These are phyloP conservation scores for Yamadazyma phyllophila DNA, from an alignment of 805 yeast species.

Conservation along the genomic window DNA sequence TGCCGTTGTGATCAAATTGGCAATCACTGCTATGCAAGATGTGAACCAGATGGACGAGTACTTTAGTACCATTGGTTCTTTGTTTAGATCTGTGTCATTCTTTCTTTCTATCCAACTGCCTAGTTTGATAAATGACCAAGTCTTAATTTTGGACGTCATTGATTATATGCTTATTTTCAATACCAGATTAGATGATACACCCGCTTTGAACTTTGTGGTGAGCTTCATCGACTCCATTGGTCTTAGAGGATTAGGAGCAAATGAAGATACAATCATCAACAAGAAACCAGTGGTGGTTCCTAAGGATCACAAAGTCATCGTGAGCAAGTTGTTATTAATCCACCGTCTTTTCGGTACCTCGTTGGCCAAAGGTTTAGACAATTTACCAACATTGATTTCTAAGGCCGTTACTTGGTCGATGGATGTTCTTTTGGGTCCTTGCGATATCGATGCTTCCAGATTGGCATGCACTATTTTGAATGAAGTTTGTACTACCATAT, in stretches of 20 bases:
- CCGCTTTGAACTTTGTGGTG: constrained; percentile 41
- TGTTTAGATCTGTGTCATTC: constrained; percentile 36
- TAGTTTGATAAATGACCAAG: constrained; percentile 57
- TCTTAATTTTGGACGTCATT: constrained; percentile 56
- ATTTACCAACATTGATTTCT: constrained; percentile 41
- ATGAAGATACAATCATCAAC: constrained; percentile 28
- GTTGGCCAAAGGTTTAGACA: constrained; percentile 23
- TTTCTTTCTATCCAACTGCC: constrained; percentile 51
- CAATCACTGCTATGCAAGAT: constrained; percentile 24
- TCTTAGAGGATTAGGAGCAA: constrained; percentile 51
- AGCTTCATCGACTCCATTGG: constrained; percentile 54
- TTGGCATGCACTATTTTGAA: constrained; percentile 60
- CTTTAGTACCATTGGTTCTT: constrained; percentile 30
- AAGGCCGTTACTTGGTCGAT: constrained; percentile 55
- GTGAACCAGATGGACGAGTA: constrained; percentile 14
- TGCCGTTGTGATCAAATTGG: constrained; percentile 47
- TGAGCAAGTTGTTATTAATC: constrained; percentile 59
- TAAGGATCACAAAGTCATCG: constrained; percentile 54
- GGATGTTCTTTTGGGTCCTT: constrained; percentile 51
- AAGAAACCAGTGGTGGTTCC: constrained; percentile 21
- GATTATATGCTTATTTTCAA: constrained; percentile 53
- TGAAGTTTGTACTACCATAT: constrained; percentile 42
- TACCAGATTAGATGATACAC: constrained; percentile 34
- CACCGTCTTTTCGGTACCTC: constrained; percentile 50
- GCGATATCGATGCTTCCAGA: constrained; percentile 59